Conservation (phyloP, 2,329 filamentous ascomycete species). For the Verticillium nonalfalfae region DNA sequence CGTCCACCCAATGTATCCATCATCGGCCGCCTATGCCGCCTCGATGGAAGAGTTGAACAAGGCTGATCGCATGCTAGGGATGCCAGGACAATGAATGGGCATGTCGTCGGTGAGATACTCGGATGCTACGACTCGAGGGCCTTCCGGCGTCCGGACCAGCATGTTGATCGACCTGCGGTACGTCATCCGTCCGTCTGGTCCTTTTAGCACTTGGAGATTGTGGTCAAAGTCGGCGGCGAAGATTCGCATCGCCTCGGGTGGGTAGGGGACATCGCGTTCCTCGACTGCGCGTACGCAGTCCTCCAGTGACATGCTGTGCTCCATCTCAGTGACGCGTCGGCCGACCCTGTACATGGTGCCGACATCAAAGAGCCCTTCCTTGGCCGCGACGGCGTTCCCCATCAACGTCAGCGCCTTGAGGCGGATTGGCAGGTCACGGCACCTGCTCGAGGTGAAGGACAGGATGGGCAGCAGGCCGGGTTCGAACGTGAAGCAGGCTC, state of each 20-base stretch:
- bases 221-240: conserved; percentile 3
- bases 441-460: conserved; percentile 30
- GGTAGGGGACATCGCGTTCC: not conserved
- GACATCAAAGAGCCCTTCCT: not conserved
- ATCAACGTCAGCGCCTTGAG: conserved; percentile 27
- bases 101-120: conserved; percentile 6
- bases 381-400: conserved; percentile 13
- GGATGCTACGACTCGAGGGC: not conserved
- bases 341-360: conserved; percentile 3
- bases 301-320: conserved; percentile 4
- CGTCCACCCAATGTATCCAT: too few relatives aligned
- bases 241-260: conserved; percentile 2
- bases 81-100: not conserved
- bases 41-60: not conserved
- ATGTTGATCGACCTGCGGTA: conserved; percentile 7
- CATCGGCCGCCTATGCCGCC: too few relatives aligned
- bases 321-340: conserved; percentile 4
- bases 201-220: not conserved
- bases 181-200: not conserved
- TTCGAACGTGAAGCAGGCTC: conserved; percentile 29
- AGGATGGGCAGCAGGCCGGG: conserved; percentile 31
- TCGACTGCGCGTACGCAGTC: not conserved
- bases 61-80: not conserved
- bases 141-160: not conserved
- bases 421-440: conserved; percentile 30